Percentiles rank a stretch among this genome's conserved stretches.
phyloP scores from a whole-genome alignment of 2,329 filamentous ascomycete species.

The Colletotrichum sp. region DNA sequence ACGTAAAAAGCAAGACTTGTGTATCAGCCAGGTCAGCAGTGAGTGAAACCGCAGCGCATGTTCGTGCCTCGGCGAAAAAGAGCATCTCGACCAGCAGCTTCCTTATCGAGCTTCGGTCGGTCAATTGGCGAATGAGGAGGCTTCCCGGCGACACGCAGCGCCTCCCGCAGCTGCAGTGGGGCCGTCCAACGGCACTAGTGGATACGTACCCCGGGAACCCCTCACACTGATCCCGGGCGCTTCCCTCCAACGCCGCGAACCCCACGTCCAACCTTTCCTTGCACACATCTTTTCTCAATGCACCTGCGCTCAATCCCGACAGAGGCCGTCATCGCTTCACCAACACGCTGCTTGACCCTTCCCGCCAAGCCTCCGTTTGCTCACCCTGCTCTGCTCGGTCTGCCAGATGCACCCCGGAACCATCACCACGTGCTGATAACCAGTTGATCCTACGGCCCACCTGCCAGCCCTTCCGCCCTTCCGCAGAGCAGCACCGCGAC shows the following conservation, averaged over 20 bases:
- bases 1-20: not conserved
- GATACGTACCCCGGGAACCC: not conserved
- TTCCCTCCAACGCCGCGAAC: not conserved
- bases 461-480: not conserved
- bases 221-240: not conserved
- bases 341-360: not conserved
- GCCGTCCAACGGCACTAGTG: not conserved
- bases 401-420: not conserved
- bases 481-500: not conserved
- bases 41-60: not conserved
- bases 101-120: not conserved
- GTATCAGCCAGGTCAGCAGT: not conserved
- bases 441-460: not conserved
- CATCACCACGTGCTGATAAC: constrained; percentile 5
- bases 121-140: constrained; percentile 11
- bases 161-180: not conserved
- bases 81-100: not conserved
- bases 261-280: not conserved
- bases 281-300: not conserved
- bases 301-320: not conserved
- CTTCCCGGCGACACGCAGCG: not conserved
- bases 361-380: not conserved
- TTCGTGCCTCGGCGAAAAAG: not conserved
- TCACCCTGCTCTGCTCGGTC: not conserved
- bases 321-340: not conserved